Conservation (phyloP, 1,139 yeast genomes). For the Debaryomyces singareniensis region DNA sequence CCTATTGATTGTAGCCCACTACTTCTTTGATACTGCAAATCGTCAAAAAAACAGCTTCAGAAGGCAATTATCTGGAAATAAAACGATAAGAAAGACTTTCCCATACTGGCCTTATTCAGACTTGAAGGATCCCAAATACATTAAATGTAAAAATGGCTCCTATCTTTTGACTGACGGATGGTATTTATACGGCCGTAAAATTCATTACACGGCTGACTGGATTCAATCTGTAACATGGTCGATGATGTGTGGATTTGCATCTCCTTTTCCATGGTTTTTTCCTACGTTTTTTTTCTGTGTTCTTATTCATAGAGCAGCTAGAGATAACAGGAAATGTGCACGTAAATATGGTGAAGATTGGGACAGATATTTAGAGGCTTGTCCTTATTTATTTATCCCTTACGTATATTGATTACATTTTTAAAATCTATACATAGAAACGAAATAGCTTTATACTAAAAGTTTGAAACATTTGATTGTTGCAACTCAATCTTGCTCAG, state of each 20-base stretch:
- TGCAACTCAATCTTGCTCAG: constrained; percentile 79
- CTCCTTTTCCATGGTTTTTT: constrained; percentile 95
- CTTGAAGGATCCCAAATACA: constrained; percentile 75
- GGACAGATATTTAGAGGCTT: constrained; percentile 76
- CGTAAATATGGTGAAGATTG: constrained; percentile 91
- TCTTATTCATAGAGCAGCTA: constrained; percentile 76
- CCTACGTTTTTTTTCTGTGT: constrained; percentile 86
- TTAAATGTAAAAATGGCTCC: constrained; percentile 80
- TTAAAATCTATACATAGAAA: neutral
- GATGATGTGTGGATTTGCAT: constrained; percentile 75
- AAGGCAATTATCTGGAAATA: constrained; percentile 78
- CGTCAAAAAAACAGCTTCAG: constrained; percentile 95
- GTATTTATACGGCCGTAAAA: constrained; percentile 87
- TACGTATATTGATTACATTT: constrained; percentile 54
- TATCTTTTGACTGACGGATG: constrained; percentile 87
- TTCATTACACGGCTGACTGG: constrained; percentile 93
- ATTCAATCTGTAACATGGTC: constrained; percentile 89
- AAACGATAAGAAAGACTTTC: constrained; percentile 71
- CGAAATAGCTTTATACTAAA: neutral
- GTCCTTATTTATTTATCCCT: constrained; percentile 92
- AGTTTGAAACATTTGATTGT: constrained; percentile 1
- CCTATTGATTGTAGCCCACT: constrained; percentile 64
- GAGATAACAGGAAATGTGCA: constrained; percentile 81
- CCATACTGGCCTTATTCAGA: constrained; percentile 87
- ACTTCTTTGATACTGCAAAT: constrained; percentile 90